Conservation (phyloP, 2,329 filamentous ascomycete species). For the Monosporascus sp. region DNA sequence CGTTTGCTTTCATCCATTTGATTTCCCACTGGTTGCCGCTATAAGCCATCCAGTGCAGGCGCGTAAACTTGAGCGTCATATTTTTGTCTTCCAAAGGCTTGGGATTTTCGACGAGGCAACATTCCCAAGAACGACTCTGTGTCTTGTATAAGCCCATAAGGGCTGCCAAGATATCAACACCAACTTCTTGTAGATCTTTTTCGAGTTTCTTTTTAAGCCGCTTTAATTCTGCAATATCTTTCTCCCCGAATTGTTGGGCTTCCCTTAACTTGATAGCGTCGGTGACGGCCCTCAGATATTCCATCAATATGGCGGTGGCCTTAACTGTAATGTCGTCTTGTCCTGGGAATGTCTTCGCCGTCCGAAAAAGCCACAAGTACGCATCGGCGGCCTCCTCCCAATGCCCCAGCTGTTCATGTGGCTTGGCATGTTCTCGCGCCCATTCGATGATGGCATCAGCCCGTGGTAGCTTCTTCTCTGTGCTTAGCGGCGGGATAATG, state of each 20-base stretch:
- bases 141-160: neutral
- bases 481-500: constrained; percentile 23
- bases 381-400: constrained; percentile 9
- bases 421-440: constrained; percentile 7
- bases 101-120: neutral
- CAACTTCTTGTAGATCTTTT: neutral
- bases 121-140: neutral
- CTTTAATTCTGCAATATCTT: neutral
- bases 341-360: neutral
- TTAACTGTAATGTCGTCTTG: neutral
- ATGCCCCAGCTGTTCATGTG: constrained; percentile 5
- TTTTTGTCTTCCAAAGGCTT: neutral
- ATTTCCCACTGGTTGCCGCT: too few species aligned
- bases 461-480: constrained; percentile 6
- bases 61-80: neutral
- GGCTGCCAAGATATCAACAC: neutral
- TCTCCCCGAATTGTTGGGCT: neutral
- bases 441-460: constrained; percentile 6
- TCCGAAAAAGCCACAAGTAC: constrained; percentile 13
- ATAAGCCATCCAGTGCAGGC: neutral
- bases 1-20: neutral
- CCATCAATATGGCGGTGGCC: neutral
- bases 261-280: neutral
- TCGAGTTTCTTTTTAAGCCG: neutral
- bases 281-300: neutral